phyloP scores from a whole-genome alignment of 345 rosid species.

The Balakata baccata region DNA sequence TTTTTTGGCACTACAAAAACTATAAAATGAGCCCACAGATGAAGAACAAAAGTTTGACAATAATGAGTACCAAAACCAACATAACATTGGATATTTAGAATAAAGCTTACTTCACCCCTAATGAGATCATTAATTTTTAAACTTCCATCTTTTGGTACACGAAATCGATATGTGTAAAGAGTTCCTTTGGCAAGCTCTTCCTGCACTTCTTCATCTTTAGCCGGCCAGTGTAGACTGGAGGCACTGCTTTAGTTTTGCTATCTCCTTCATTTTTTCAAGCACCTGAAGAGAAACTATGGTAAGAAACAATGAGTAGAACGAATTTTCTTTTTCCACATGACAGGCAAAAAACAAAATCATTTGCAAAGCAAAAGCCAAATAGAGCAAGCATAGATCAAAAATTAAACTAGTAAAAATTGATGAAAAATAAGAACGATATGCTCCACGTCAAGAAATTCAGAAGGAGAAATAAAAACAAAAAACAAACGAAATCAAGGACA shows the following conservation, averaged over 20 bases:
- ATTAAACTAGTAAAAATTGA: background rate
- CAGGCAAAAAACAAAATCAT: background rate
- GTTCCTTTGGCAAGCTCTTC: conserved; percentile 83
- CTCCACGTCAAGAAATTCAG: background rate
- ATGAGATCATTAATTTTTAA: conserved; percentile 81
- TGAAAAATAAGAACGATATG: background rate
- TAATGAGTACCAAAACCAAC: background rate
- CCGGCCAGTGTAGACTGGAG: conserved; percentile 79
- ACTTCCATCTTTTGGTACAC: conserved; percentile 71
- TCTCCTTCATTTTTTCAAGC: too few relatives aligned
- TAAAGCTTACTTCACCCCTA: conserved; percentile 71
- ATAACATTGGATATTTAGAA: background rate
- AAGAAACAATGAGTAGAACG: conserved; percentile 7
- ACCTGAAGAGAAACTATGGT: conserved; percentile 37
- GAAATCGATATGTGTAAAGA: conserved; percentile 74
- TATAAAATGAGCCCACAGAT: background rate
- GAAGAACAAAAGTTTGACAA: background rate
- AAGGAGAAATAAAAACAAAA: too few relatives aligned
- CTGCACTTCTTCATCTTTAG: conserved; percentile 56
- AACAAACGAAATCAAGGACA: background rate
- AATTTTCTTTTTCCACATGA: background rate
- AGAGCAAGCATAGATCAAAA: background rate
- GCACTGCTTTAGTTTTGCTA: conserved; percentile 51
- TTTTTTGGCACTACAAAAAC: background rate
- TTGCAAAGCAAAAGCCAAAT: background rate